These are phyloP conservation scores for Camelina laxa DNA, from an alignment of 345 rosid species.

Conservation along the genomic window DNA sequence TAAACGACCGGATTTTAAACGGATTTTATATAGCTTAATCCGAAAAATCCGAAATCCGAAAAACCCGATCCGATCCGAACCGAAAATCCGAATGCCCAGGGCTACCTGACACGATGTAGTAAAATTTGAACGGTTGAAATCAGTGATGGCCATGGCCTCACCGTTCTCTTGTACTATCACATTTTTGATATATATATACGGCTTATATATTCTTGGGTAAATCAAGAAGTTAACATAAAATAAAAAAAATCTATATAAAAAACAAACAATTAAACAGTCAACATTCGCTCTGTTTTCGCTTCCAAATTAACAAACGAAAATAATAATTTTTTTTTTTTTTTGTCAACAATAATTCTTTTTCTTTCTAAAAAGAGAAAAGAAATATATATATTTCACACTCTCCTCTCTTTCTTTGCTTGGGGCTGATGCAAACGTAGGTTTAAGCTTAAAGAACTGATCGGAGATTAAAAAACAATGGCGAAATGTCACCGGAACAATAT, in stretches of 20 bases:
- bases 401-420: constrained; percentile 2
- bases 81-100: no score
- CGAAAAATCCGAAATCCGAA: no score
- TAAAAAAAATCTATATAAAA: not conserved
- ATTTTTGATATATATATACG: no score
- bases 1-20: no score
- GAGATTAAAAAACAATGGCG: constrained; percentile 54
- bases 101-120: constrained; percentile 34
- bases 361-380: not conserved
- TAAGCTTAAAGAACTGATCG: constrained; percentile 27
- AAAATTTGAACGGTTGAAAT: constrained; percentile 34
- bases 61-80: no score
- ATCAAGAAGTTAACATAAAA: not conserved
- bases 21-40: no score
- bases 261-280: constrained; percentile 37
- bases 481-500: constrained; percentile 71
- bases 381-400: constrained; percentile 12
- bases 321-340: not conserved
- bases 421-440: constrained; percentile 25
- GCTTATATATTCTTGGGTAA: not conserved
- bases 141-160: constrained; percentile 37
- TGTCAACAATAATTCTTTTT: not conserved
- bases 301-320: constrained; percentile 31
- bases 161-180: constrained; percentile 18
- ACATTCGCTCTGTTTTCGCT: constrained; percentile 42